Evolutionary conservation across 305 asterid species (phyloP).

Genomic region (Rubia occidens): DNA sequence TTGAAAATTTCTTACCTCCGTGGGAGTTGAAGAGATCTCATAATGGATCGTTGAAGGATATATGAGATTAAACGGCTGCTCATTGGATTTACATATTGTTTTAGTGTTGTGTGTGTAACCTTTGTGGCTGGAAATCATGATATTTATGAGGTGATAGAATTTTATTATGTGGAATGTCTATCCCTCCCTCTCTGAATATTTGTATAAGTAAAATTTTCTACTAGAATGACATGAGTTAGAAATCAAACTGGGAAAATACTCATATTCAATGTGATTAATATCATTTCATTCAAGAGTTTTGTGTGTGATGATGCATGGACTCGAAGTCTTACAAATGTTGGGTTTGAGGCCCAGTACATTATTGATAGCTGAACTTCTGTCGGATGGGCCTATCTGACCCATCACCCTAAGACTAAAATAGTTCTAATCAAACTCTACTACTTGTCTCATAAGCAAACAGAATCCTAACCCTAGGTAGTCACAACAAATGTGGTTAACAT

Average conservation of each 20-base stretch:
- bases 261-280: neutral
- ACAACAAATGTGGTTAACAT: too few species aligned
- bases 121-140: conserved; percentile 14
- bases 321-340: too few species aligned
- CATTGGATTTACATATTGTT: conserved; percentile 4
- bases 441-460: too few species aligned
- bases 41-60: conserved; percentile 46
- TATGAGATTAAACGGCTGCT: conserved; percentile 18
- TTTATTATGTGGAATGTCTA: conserved; percentile 15
- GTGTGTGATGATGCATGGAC: too few species aligned
- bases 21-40: conserved; percentile 57
- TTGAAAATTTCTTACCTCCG: conserved; percentile 58
- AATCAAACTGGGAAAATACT: neutral
- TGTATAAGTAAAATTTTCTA: conserved; percentile 3
- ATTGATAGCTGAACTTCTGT: too few species aligned
- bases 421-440: too few species aligned
- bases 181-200: neutral
- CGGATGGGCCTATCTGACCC: too few species aligned
- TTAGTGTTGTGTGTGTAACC: conserved; percentile 10
- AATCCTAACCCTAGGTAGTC: too few species aligned
- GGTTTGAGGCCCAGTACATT: too few species aligned
- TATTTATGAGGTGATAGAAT: conserved; percentile 23
- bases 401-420: too few species aligned
- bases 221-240: conserved; percentile 6
- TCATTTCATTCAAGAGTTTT: neutral